A percentile compares a stretch with the other conserved stretches of the same genome.
These are phyloP conservation scores for Kodamaea plutei DNA, from an alignment of 1,139 yeast genomes.

Conservation along the genomic window DNA sequence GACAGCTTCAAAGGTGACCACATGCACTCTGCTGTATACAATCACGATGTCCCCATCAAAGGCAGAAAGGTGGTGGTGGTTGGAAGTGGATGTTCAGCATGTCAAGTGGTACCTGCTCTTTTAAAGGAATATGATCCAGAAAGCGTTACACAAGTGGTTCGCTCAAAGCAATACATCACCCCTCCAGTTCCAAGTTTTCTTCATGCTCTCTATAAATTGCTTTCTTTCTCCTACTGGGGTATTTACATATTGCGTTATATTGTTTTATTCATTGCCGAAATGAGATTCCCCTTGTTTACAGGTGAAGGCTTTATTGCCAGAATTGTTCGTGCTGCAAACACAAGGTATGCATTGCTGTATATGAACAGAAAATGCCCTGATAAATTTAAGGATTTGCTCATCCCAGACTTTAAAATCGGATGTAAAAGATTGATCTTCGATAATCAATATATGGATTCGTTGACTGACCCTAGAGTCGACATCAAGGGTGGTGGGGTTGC, in stretches of 20 bases:
- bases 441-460: constrained; percentile 30
- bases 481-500: constrained; percentile 23
- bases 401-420: constrained; percentile 39
- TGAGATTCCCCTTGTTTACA: constrained; percentile 32
- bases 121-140: constrained; percentile 25
- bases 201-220: constrained; percentile 18
- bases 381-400: constrained; percentile 27
- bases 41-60: constrained; percentile 34
- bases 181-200: constrained; percentile 32
- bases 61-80: constrained; percentile 19
- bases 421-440: constrained; percentile 42
- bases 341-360: constrained; percentile 19
- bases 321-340: constrained; percentile 24
- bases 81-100: constrained; percentile 23
- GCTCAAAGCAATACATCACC: constrained; percentile 38
- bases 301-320: constrained; percentile 28
- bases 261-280: constrained; percentile 28
- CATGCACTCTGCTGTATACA: constrained; percentile 48
- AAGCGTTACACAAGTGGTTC: constrained; percentile 29
- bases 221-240: constrained; percentile 25
- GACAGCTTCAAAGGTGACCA: constrained; percentile 40
- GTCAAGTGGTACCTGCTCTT: constrained; percentile 22
- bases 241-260: constrained; percentile 26
- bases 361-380: constrained; percentile 30
- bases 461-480: constrained; percentile 29